Percentiles rank a stretch among this genome's conserved stretches.
phyloP scores from a whole-genome alignment of 2,329 filamentous ascomycete genomes.

The Aspergillus ibericus region DNA sequence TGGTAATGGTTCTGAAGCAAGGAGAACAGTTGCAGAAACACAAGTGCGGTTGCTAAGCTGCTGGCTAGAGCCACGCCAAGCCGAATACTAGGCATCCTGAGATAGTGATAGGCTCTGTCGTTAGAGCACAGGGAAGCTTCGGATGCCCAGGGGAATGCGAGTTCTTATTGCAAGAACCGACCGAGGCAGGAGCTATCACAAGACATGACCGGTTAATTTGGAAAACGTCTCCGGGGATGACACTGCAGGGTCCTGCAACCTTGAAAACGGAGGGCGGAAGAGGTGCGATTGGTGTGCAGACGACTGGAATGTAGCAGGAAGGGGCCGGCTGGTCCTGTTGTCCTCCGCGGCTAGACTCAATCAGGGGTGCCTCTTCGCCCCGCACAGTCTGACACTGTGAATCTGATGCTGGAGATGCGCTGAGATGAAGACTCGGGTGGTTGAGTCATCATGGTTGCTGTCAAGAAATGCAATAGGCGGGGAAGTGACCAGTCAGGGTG shows the following conservation, averaged over 20 bases:
- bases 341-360: conserved; percentile 2
- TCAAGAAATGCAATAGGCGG: not conserved
- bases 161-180: conserved; percentile 13
- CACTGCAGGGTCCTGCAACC: conserved; percentile 3
- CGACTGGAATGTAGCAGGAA: conserved; percentile 1
- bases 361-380: not conserved
- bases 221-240: not conserved
- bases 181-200: conserved; percentile 9
- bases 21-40: conserved; percentile 34
- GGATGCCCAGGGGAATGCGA: not conserved
- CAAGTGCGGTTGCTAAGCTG: conserved; percentile 27
- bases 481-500: not conserved
- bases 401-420: not conserved
- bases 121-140: conserved; percentile 11
- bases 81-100: conserved; percentile 32
- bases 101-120: not conserved
- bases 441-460: conserved; percentile 3
- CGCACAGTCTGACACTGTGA: not conserved
- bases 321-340: not conserved
- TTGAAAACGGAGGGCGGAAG: not conserved
- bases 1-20: conserved; percentile 19
- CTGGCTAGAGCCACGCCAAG: conserved; percentile 27
- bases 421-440: not conserved
- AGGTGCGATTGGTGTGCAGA: conserved; percentile 1
- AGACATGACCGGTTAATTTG: conserved; percentile 10